phyloP scores from a whole-genome alignment of 257 asterid species.

The Leptodermis oblonga region DNA sequence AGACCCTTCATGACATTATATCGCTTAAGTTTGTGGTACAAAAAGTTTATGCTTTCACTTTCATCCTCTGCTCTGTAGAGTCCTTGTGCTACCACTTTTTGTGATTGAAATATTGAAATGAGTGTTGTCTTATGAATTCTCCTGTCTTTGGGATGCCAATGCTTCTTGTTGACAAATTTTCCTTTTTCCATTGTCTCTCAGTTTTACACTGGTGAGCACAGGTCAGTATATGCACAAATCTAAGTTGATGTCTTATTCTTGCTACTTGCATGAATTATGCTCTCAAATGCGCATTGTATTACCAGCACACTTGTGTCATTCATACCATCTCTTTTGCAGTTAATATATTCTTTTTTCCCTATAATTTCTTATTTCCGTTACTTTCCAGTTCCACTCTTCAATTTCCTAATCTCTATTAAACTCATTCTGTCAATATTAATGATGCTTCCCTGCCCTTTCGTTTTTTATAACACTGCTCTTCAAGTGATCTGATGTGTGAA shows the following conservation, averaged over 20 bases:
- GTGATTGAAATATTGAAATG: background rate
- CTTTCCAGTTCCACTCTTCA: background rate
- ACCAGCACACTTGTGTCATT: background rate
- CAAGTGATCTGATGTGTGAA: conserved; percentile 1
- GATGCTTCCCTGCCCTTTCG: background rate
- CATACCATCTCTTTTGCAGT: background rate
- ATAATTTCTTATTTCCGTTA: background rate
- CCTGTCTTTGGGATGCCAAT: no score
- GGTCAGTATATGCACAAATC: conserved; percentile 35
- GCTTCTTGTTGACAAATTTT: conserved; percentile 8
- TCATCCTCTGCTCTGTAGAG: background rate
- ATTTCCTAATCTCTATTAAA: background rate
- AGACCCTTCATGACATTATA: background rate
- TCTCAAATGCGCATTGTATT: background rate
- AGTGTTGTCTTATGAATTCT: background rate
- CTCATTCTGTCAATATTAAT: no score
- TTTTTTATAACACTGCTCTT: background rate
- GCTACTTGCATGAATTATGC: background rate
- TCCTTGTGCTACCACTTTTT: background rate
- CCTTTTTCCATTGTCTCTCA: conserved; percentile 46
- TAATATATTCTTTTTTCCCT: background rate
- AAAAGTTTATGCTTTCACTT: background rate
- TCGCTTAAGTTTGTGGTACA: no score
- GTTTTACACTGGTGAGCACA: conserved; percentile 86
- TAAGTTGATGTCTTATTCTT: conserved; percentile 1